These are phyloP conservation scores for Quercus phellos DNA, from an alignment of 331 rosid species.

Conservation along the genomic window DNA sequence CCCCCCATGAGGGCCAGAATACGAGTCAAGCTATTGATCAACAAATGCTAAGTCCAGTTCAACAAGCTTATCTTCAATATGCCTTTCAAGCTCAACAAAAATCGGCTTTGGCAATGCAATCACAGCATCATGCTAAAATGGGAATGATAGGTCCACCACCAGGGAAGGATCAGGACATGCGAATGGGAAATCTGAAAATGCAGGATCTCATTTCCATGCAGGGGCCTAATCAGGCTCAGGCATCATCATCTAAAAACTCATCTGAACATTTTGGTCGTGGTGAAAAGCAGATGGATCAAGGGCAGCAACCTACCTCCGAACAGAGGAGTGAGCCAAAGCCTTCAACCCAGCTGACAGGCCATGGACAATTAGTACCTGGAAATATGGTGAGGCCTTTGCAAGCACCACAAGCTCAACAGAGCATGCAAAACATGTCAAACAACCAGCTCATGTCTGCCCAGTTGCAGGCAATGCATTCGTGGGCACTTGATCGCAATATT, in stretches of 20 bases:
- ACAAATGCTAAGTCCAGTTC: constrained; percentile 69
- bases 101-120: constrained; percentile 67
- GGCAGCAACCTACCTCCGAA: constrained; percentile 57
- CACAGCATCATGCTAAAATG: constrained; percentile 79
- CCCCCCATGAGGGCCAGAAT: constrained; percentile 64
- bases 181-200: constrained; percentile 72
- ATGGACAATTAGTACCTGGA: constrained; percentile 60
- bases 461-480: constrained; percentile 86
- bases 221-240: constrained; percentile 60
- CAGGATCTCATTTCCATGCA: constrained; percentile 75
- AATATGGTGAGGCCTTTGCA: constrained; percentile 59
- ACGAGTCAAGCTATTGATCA: constrained; percentile 81
- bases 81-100: constrained; percentile 86
- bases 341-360: constrained; percentile 40
- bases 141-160: constrained; percentile 65
- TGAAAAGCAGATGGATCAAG: constrained; percentile 74
- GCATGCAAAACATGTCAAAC: constrained; percentile 58
- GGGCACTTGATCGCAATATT: constrained; percentile 83
- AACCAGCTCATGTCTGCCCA: constrained; percentile 71
- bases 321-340: constrained; percentile 66
- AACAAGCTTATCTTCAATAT: constrained; percentile 87
- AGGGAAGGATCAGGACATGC: constrained; percentile 76
- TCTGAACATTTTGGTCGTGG: constrained; percentile 63
- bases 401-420: constrained; percentile 62
- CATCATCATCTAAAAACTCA: constrained; percentile 66